Evolutionary conservation across 306 rosid species (phyloP), one percentile per base, ranked within the genome.

Genomic region (Abrus precatorius): DNA sequence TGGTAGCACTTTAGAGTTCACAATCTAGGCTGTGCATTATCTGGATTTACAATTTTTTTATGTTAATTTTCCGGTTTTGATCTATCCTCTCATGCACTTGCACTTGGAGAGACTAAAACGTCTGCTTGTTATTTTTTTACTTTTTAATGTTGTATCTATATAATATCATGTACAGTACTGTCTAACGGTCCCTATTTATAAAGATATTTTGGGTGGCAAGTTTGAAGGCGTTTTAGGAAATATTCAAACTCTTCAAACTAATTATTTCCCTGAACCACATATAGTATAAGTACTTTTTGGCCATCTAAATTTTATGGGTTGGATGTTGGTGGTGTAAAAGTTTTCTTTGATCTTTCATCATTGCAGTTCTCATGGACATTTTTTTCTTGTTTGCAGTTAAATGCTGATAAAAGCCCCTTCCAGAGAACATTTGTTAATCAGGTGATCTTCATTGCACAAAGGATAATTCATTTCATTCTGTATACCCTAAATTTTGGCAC

Each of bases 391-490:
- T 76, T 87, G 90, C 98, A 96, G 99, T 90, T 96, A 88, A 96
- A 96, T 89, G 94, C 85, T 66, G 97, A 92, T 40, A 96, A 96
- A 91, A 96, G 99, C 69, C 98, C 98, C 86, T 93, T 93, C 86
- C 97, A 89, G 70, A 89, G 98, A 83, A 96, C 97, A 27, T 96
- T 96, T 89, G 98, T 93, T 81, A 92, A 96, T 85, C 99, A 96
- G 98, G 99, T 96, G 83, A n/a, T 69, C 50, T 36, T 47, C 77
- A 67, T 5, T 49, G 41, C 75, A 54, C 69, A 74, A 77, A 53
- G 59, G 67, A 79, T 68, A 72, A 84, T 55, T 80, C 6, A 38
- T 72, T 5, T 27, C 72, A 79, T 27, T 79, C 54, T 77, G 52
- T 40, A 73, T 81, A 52, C 71, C 74, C 70, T 66, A 48, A 47